A percentile compares a stretch with the other conserved stretches of the same genome.
phyloP scores from a whole-genome alignment of 805 yeast species.

The Yarrowia sp. region DNA sequence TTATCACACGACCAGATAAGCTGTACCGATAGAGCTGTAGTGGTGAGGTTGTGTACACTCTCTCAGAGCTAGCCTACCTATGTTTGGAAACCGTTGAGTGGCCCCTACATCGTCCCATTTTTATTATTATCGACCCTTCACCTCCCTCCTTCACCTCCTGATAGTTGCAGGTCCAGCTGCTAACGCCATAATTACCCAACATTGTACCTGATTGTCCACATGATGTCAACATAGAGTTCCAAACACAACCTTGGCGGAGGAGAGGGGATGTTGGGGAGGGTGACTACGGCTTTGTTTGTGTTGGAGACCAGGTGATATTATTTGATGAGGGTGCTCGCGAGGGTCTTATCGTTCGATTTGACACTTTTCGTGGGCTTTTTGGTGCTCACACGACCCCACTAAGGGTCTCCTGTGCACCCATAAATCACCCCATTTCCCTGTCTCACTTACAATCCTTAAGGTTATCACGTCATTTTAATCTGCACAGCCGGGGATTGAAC shows the following conservation, averaged over 20 bases:
- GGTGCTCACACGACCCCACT: no score
- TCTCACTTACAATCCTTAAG: slow-evolving; percentile 22
- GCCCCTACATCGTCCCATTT: neutral
- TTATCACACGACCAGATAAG: neutral
- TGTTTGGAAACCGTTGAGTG: neutral
- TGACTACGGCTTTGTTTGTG: neutral
- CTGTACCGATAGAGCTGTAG: no score
- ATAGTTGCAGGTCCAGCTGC: neutral
- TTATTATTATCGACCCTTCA: neutral
- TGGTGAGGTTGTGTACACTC: no score
- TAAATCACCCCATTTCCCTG: slow-evolving; percentile 19
- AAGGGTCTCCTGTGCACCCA: neutral
- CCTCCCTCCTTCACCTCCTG: neutral
- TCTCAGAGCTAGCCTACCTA: no score
- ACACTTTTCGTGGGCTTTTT: accelerated
- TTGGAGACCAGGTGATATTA: neutral
- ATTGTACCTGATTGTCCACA: slow-evolving; percentile 21
- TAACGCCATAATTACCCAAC: slow-evolving; percentile 8
- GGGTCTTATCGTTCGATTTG: neutral
- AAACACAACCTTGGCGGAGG: neutral
- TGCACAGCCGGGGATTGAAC: neutral
- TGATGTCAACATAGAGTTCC: slow-evolving; percentile 18
- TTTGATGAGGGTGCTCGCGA: no score
- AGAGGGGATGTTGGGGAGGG: neutral
- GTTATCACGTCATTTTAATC: slow-evolving; percentile 13